phyloP scores from a whole-genome alignment of 2,329 filamentous ascomycete genomes.

The Cladobotryum protrusum region DNA sequence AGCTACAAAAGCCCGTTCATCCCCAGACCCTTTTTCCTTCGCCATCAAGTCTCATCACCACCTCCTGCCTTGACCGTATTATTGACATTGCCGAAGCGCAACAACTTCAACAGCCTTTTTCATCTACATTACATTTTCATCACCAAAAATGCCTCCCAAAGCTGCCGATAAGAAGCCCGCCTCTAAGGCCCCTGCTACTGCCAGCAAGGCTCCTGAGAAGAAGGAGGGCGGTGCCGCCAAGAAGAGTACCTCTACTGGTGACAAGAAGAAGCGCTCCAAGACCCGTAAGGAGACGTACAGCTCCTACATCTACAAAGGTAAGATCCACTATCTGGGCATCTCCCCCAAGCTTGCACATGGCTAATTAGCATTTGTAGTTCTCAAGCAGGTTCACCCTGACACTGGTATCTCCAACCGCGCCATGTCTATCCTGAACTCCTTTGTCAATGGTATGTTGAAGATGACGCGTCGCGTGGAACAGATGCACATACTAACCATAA shows the following conservation, averaged over 20 bases:
- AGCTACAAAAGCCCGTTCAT: slow-evolving; percentile 55
- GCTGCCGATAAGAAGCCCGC: slow-evolving; percentile 98
- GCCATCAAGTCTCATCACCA: slow-evolving; percentile 40
- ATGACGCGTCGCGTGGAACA: too few species aligned
- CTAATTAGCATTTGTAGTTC: slow-evolving; percentile 52
- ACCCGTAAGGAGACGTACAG: slow-evolving; percentile 99
- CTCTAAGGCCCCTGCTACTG: slow-evolving; percentile 84
- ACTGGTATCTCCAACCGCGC: slow-evolving; percentile 99
- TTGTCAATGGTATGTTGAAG: slow-evolving; percentile 78
- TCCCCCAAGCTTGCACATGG: slow-evolving; percentile 4
- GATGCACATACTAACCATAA: neutral
- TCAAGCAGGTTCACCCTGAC: slow-evolving; percentile 99
- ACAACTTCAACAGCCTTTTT: slow-evolving; percentile 11
- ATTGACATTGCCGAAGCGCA: slow-evolving; percentile 11
- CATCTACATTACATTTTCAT: slow-evolving; percentile 18
- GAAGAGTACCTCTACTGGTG: slow-evolving; percentile 94
- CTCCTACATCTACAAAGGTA: slow-evolving; percentile 99
- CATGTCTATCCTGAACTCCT: slow-evolving; percentile 99
- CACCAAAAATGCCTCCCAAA: slow-evolving; percentile 88
- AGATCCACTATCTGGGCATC: slow-evolving; percentile 15
- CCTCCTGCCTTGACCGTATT: slow-evolving; percentile 28
- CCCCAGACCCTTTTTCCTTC: slow-evolving; percentile 44
- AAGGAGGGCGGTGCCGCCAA: slow-evolving; percentile 87
- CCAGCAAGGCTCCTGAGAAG: slow-evolving; percentile 74
- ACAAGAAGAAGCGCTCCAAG: slow-evolving; percentile 99